Conservation (phyloP, 2,329 filamentous ascomycete species). For the Scedosporium aurantiacum region DNA sequence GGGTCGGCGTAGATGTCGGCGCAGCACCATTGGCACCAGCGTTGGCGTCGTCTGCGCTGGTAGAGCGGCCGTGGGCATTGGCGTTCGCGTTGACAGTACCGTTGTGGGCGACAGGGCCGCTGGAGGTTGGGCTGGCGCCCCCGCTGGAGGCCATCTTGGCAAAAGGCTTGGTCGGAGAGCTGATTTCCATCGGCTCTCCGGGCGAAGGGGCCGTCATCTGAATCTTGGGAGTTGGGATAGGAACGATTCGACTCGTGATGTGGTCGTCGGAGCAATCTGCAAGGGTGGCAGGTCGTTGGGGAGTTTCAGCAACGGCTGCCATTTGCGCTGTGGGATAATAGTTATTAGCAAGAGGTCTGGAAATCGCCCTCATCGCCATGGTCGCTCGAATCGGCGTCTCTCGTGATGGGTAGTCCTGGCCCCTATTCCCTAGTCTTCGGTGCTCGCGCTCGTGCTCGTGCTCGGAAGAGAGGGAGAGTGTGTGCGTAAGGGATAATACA, state of each 20-base stretch:
- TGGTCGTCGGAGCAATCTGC: slow-evolving; percentile 8
- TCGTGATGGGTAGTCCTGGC: not conserved
- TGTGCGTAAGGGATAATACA: not conserved
- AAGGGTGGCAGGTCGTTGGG: slow-evolving; percentile 9
- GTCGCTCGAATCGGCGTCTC: not conserved
- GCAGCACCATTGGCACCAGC: slow-evolving; percentile 15
- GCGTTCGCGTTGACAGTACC: slow-evolving; percentile 33
- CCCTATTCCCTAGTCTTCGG: not conserved
- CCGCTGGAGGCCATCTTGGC: slow-evolving; percentile 9
- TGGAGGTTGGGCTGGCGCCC: not conserved
- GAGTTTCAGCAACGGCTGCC: slow-evolving; percentile 10
- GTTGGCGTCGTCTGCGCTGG: not conserved
- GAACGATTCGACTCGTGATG: slow-evolving; percentile 26
- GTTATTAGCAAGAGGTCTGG: not conserved
- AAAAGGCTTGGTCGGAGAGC: slow-evolving; percentile 37
- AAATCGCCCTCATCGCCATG: slow-evolving; percentile 2
- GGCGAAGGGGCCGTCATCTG: slow-evolving; percentile 48
- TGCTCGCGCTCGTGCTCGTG: not conserved
- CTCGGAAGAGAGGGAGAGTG: not conserved
- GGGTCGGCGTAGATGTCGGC: slow-evolving; percentile 7
- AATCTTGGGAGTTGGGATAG: slow-evolving; percentile 45
- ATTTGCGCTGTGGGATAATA: slow-evolving; percentile 5
- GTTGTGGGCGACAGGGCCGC: slow-evolving; percentile 21
- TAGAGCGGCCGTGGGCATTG: slow-evolving; percentile 24
- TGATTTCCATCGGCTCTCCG: slow-evolving; percentile 51